These are phyloP conservation scores for Elsinoe batatas DNA, from an alignment of 2,329 filamentous ascomycete genomes.

Conservation along the genomic window DNA sequence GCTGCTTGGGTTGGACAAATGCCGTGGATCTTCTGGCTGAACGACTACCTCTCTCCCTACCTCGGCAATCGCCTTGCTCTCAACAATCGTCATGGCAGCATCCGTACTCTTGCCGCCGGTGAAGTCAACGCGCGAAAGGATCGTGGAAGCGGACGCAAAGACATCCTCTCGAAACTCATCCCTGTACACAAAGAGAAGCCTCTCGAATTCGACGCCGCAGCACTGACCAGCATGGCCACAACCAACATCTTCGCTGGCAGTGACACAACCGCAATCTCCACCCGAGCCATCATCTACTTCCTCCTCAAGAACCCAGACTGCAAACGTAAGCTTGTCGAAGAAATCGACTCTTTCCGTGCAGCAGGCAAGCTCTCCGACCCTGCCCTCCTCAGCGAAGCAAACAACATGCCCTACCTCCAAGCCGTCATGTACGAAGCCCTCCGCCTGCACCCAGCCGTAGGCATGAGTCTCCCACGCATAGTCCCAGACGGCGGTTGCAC, in stretches of 20 bases:
- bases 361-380: constrained; percentile 23
- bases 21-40: constrained; percentile 25
- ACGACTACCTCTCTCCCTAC: constrained; percentile 28
- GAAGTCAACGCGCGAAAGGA: constrained; percentile 25
- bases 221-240: constrained; percentile 30
- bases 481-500: constrained; percentile 29
- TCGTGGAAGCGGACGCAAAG: constrained; percentile 26
- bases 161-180: constrained; percentile 32
- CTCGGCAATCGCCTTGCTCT: constrained; percentile 30
- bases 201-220: constrained; percentile 27
- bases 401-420: constrained; percentile 33
- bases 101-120: constrained; percentile 26
- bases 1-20: constrained; percentile 32
- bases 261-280: constrained; percentile 36
- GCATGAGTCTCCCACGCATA: constrained; percentile 31
- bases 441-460: constrained; percentile 34
- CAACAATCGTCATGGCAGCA: constrained; percentile 25
- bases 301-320: constrained; percentile 27
- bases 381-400: constrained; percentile 24
- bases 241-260: constrained; percentile 33
- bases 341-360: constrained; percentile 24
- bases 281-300: constrained; percentile 30
- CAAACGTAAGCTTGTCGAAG: constrained; percentile 25
- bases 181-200: constrained; percentile 29
- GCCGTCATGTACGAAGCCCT: constrained; percentile 37